Evolutionary conservation across 129 eudicot genomes (phyloP), one percentile per base, ranked within the genome.

Genomic region (Helianthus annuus): DNA sequence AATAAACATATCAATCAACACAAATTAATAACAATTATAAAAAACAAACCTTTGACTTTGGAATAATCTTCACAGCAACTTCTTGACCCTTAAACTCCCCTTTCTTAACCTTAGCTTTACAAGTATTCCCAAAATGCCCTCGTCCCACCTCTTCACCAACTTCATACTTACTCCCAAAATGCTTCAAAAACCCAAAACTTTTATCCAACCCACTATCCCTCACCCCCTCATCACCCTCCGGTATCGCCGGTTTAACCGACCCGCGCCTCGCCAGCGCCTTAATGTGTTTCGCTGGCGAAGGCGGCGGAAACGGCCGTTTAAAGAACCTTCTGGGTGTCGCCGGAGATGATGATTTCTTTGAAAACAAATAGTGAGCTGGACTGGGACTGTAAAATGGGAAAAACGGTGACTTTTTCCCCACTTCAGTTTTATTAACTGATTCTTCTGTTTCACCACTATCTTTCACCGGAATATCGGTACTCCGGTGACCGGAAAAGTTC

Each of bases 251-350:
- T 83, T 88, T 88, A 39, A 82, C 90, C 2, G 90, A 64, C 24
- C 89, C 85, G 22, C 89, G 73, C 68, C 95, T 38, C 44, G 89
- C 91, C 52, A 88, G 71, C 61, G 92, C 87, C 79, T 77, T 83
- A 17, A 92, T 92, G 68, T 92, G 98, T 85, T 89, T 92, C 76
- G 96, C 98, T 65, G 96, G 98, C 8, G 98, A 92, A 59, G 98
- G 92, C 57, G 98, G 97, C 3, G 92, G 90, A 40, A 86, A 86
- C 24, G 87, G 91, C n/a, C 88, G 70, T 55, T 73, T 82, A 39
- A 92, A 83, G 53, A 87, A 89, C 69, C 89, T 68, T 64, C 78
- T 78, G 71, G 96, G 96, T 7, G 98, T 86, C 73, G 93, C 85
- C 51, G 84, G 82, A 57, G 96, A 89, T 45, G 96, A 88, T 45